Base-by-base conservation (phyloP, 2,329 filamentous ascomycete genomes). In the Colletotrichum agaves region DNA sequence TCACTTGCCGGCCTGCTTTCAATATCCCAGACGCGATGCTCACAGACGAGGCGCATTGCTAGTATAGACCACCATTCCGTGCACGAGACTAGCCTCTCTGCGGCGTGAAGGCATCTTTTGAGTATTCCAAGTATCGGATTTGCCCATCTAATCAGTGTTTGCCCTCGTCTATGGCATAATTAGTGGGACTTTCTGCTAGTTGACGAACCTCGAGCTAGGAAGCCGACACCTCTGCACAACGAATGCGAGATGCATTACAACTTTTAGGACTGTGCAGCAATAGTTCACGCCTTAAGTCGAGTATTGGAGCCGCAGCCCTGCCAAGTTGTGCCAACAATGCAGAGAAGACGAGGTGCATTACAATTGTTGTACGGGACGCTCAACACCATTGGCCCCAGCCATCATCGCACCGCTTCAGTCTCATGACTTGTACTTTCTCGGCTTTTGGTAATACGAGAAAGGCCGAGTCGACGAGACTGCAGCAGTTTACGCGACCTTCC, bases 331-430 rank as follows among this genome's bases (percentile, higher is more conserved):
- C 64, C 60, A 67, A 19, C 23, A 37, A 63, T 47, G 64, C 52
- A 64, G 55, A 67, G 52, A 67, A 63, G 46, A 67, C 64, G 64
- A 67, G 61, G 61, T 67, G 64, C 64, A 67, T 67, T 61, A 53
- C 46, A 53, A 13, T 37, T 19, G 13, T 64, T 64, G 60, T 64
- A 39, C 53, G 61, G 41, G n/a, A 52, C n/a, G 15, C 35, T 19
- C 60, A n/a, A 39, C 44, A 31, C 19, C 10, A 67, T 64, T 67
- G 64, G 64, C 31, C 31, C 21, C 17, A 35, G 46, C 33, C 39
- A 52, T 53, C 46, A 64, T 47, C 21, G 46, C 60, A 64, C 61
- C 61, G 53, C 52, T 67, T 53, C 64, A 39, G 21, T 58, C 46
- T 63, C 50, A 62, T 58, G 52, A 63, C 64, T 47, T 47, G 60